phyloP scores from a whole-genome alignment of 768 basidiomycete genomes.

The Agaricus sinodeliciosus region DNA sequence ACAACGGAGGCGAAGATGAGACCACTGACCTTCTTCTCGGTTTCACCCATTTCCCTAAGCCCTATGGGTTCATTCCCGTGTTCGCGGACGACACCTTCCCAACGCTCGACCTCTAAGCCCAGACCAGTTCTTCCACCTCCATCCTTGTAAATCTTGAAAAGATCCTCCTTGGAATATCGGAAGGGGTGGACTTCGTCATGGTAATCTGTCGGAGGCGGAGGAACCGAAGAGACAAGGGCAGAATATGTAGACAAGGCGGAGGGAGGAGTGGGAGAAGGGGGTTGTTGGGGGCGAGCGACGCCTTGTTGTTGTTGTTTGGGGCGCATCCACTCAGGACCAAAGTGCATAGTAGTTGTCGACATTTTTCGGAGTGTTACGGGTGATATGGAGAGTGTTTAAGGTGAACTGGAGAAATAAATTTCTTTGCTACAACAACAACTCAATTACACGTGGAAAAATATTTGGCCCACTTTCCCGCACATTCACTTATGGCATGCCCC shows the following conservation, averaged over 20 bases:
- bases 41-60: constrained; percentile 72
- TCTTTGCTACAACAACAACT: constrained; percentile 14
- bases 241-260: constrained; percentile 63
- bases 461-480: constrained; percentile 17
- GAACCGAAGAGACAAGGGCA: constrained; percentile 55
- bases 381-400: constrained; percentile 15
- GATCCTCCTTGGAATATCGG: constrained; percentile 79
- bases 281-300: constrained; percentile 42
- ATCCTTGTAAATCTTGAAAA: constrained; percentile 79
- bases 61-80: constrained; percentile 64
- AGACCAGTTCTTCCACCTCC: constrained; percentile 68
- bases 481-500: constrained; percentile 5
- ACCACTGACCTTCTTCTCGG: constrained; percentile 78
- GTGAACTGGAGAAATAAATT: constrained; percentile 16
- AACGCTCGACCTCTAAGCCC: constrained; percentile 81
- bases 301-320: constrained; percentile 57
- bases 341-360: constrained; percentile 73
- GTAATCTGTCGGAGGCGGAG: constrained; percentile 43
- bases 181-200: constrained; percentile 72
- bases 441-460: constrained; percentile 37
- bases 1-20: constrained; percentile 20
- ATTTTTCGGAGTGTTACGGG: constrained; percentile 24
- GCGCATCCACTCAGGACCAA: constrained; percentile 93
- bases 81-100: constrained; percentile 86
- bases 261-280: constrained; percentile 55